Evolutionary conservation across 83 land plant species (phyloP).

Genomic region (Thuja plicata): DNA sequence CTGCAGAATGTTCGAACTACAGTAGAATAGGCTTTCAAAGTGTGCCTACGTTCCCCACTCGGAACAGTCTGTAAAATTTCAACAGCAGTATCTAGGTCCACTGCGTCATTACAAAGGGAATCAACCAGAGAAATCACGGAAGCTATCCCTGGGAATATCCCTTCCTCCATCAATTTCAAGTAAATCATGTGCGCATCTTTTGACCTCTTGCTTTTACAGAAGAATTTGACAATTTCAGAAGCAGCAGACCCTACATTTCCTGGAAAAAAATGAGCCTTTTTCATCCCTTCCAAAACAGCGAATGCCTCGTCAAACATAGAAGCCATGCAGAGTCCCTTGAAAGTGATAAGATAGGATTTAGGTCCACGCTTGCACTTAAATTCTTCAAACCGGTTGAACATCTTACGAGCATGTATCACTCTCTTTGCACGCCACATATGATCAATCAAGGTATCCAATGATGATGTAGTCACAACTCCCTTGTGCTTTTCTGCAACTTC

Average conservation of each 20-base stretch:
- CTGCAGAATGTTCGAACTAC: neutral
- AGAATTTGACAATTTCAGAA: neutral
- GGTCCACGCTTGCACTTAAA: neutral
- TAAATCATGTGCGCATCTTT: neutral
- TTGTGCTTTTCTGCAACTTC: neutral
- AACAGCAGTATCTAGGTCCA: neutral
- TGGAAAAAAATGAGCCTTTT: neutral
- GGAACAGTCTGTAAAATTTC: neutral
- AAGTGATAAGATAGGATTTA: neutral
- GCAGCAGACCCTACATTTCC: neutral
- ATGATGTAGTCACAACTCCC: neutral
- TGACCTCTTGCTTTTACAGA: neutral
- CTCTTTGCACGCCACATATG: neutral
- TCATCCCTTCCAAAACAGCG: neutral
- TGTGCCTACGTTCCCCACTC: neutral
- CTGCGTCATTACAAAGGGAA: neutral
- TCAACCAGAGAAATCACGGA: neutral
- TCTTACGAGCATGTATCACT: neutral
- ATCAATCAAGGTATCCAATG: neutral
- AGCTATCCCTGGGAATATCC: neutral
- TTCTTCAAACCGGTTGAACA: neutral
- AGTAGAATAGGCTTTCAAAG: neutral
- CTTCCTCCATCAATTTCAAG: neutral
- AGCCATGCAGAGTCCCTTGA: neutral
- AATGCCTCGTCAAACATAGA: constrained; percentile 4